Conservation (phyloP, 306 rosid species). For the Vigna trinervia region DNA sequence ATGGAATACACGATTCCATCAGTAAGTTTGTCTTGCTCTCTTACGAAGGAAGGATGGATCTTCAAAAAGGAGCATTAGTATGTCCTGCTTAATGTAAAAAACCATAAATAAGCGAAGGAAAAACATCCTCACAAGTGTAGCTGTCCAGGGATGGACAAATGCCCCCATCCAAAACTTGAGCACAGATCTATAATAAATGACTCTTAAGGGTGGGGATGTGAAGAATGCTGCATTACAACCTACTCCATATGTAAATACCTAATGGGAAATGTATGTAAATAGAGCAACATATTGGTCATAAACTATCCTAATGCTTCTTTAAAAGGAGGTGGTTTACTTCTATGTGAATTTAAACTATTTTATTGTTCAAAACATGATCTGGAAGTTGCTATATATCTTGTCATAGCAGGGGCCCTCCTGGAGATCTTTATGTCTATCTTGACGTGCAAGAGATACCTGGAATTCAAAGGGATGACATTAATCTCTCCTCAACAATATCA, state of each 20-base stretch:
- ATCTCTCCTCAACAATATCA: slow-evolving; percentile 75
- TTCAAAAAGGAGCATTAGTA: slow-evolving; percentile 33
- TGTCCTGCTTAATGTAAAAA: slow-evolving; percentile 18
- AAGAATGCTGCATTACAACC: neutral
- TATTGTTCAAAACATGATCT: slow-evolving; percentile 39
- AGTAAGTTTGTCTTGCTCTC: slow-evolving; percentile 19
- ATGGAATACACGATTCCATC: slow-evolving; percentile 28
- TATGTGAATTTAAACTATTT: slow-evolving; percentile 35
- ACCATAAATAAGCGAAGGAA: slow-evolving; percentile 19
- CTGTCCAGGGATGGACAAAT: slow-evolving; percentile 28
- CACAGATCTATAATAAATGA: slow-evolving; percentile 20
- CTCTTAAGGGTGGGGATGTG: slow-evolving; percentile 5
- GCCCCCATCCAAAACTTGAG: neutral
- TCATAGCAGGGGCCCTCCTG: slow-evolving; percentile 87
- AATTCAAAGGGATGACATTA: slow-evolving; percentile 92
- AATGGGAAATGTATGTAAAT: slow-evolving; percentile 16
- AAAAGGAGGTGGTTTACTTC: slow-evolving; percentile 29
- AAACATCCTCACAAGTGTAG: neutral
- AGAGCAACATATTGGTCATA: neutral
- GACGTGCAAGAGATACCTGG: slow-evolving; percentile 80
- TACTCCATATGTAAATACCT: slow-evolving; percentile 3
- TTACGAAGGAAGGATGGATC: slow-evolving; percentile 13
- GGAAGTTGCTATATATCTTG: slow-evolving; percentile 44
- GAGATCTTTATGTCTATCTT: slow-evolving; percentile 93
- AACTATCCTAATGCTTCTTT: slow-evolving; percentile 2